Evolutionary conservation across 176 grass and related monocot species (phyloP), one percentile per base, ranked within the genome.

Genomic region (Triticum timopheevii): DNA sequence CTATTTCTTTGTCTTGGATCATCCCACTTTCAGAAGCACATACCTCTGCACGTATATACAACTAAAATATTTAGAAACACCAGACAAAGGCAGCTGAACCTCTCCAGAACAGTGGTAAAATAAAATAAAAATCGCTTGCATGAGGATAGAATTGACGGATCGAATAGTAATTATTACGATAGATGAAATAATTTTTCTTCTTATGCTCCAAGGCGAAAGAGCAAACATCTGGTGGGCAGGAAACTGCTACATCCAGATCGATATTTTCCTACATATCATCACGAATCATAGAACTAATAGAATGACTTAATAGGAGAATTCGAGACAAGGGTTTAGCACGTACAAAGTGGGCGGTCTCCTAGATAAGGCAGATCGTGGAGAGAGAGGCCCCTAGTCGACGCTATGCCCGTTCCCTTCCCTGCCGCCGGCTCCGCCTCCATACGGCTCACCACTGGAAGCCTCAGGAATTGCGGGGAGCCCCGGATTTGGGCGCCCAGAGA

Each of bases 1-100:
- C 10, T 44, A 2, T 44, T 44, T 44, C 42, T 44, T 44, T 38
- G 36, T 7, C 97, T 92, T 0, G 90, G n/a, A 94, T 98, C 86
- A 96, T 98, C 82, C 92, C 82, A 98, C 97, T 83, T 98, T 98
- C 45, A 98, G 89, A 3, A 92, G 92, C 45, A 96, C 94, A 91
- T 96, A 98, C 13, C 94, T 81, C 94, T 98, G 94, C 69, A 86
- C 74, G 10, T 44, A 47, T 40, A 77, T 1, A 56, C 15, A 59
- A 81, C 24, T 42, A 76, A 77, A 16, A 65, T 78, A 63, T 80
- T 64, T 49, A 90, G 69, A 69, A 83, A 77, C 19, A 59, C 34
- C 61, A 64, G 1, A 65, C 3, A 24, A 4, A 13, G 22, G 44
- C 25, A 4, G 13, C 44, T 58, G 61, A 81, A 85, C 66, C 44